Percentiles rank a stretch among this genome's conserved stretches.
phyloP scores from a whole-genome alignment of 129 eudicot species.

The Daucus carota region DNA sequence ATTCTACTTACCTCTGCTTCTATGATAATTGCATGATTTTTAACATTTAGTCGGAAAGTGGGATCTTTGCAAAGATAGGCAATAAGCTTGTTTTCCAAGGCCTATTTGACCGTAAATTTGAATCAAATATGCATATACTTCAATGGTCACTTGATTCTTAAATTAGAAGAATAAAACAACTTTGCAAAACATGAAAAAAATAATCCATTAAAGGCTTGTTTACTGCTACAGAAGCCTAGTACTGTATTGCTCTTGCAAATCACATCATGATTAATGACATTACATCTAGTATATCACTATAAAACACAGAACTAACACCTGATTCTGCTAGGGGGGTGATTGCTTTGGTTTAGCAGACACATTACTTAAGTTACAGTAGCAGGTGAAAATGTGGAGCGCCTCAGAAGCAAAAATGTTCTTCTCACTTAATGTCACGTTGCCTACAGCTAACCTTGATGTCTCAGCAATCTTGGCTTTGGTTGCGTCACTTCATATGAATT shows the following conservation, averaged over 20 bases:
- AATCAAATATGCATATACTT: no score
- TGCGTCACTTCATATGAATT: conserved; percentile 33
- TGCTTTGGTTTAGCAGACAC: neutral
- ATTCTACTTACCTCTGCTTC: no score
- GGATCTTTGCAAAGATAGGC: no score
- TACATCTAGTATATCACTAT: neutral
- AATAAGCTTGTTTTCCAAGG: no score
- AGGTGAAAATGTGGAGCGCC: conserved; percentile 7
- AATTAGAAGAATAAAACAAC: neutral
- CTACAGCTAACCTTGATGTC: conserved; percentile 16
- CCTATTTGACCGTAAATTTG: no score
- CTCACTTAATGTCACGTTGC: conserved; percentile 19
- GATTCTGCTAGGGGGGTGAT: neutral
- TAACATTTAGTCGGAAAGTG: no score
- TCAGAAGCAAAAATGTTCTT: conserved; percentile 15
- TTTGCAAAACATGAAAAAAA: neutral
- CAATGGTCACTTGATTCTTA: no score
- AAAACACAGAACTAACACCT: neutral
- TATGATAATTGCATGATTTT: no score
- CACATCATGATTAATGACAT: neutral
- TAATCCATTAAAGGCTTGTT: neutral
- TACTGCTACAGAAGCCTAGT: neutral
- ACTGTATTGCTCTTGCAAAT: neutral
- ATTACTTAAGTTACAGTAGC: neutral
- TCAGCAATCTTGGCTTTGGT: conserved; percentile 11